phyloP scores from a whole-genome alignment of 2,329 filamentous ascomycete species.

The Talaromyces sp. region DNA sequence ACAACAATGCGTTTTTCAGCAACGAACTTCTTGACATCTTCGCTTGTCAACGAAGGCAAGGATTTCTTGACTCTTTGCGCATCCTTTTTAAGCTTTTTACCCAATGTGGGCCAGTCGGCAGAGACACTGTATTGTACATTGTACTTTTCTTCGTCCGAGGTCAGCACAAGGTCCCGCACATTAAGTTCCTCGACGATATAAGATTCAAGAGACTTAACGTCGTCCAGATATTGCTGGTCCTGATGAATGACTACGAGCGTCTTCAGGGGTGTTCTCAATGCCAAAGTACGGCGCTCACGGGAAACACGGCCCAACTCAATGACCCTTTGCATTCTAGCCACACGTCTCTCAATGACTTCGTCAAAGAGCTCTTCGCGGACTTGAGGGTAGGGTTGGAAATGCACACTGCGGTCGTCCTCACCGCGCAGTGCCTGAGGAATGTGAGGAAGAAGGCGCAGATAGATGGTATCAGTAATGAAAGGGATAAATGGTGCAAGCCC shows the following conservation, averaged over 20 bases:
- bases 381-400: constrained; percentile 87
- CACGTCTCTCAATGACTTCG: constrained; percentile 76
- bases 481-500: constrained; percentile 92
- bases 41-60: constrained; percentile 70
- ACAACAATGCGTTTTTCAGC: constrained; percentile 70
- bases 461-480: constrained; percentile 94
- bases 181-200: constrained; percentile 94
- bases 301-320: constrained; percentile 87
- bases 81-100: constrained; percentile 97
- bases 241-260: constrained; percentile 84
- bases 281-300: constrained; percentile 77
- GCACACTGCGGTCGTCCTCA: constrained; percentile 77
- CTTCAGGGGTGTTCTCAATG: constrained; percentile 86
- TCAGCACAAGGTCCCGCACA: constrained; percentile 76
- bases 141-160: constrained; percentile 83
- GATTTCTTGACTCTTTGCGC: constrained; percentile 88
- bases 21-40: constrained; percentile 76
- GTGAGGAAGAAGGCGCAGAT: constrained; percentile 73
- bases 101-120: constrained; percentile 89
- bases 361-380: constrained; percentile 87
- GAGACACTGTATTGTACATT: constrained; percentile 86
- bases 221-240: constrained; percentile 76
- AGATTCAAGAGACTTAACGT: constrained; percentile 77
- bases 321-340: constrained; percentile 88
- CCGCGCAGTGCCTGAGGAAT: constrained; percentile 69